Evolutionary conservation across 1,139 yeast genomes (phyloP).

Genomic region (Blastobotrys elegans): DNA sequence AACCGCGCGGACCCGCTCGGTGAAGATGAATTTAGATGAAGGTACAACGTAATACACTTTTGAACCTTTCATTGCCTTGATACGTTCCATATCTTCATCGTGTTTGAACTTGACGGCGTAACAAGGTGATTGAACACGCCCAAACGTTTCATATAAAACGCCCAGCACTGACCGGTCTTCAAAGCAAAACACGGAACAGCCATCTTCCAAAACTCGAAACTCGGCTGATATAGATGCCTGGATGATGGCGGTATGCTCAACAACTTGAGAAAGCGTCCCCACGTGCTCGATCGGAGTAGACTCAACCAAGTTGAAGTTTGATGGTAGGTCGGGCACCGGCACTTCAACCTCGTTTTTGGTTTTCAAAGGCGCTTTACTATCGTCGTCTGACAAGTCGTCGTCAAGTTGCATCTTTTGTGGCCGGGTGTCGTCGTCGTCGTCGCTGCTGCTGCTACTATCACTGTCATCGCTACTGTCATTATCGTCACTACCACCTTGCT

Average conservation of each 20-base stretch:
- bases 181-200: constrained; percentile 74
- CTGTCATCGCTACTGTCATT: constrained; percentile 3
- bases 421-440: constrained; percentile 20
- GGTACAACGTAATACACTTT: constrained; percentile 75
- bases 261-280: constrained; percentile 67
- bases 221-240: constrained; percentile 81
- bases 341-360: constrained; percentile 83
- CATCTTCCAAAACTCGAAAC: constrained; percentile 65
- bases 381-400: constrained; percentile 3
- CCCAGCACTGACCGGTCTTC: constrained; percentile 75
- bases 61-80: constrained; percentile 48
- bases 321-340: constrained; percentile 62
- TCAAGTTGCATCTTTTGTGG: not conserved
- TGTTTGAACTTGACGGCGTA: constrained; percentile 72
- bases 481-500: constrained; percentile 20
- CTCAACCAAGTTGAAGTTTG: constrained; percentile 53
- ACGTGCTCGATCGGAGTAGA: constrained; percentile 64
- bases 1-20: constrained; percentile 60
- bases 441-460: constrained; percentile 20
- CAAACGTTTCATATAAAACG: constrained; percentile 82
- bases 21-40: constrained; percentile 71
- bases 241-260: constrained; percentile 67
- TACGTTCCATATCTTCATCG: constrained; percentile 44
- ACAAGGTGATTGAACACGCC: constrained; percentile 78
- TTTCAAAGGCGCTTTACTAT: constrained; percentile 49